These are phyloP conservation scores for Lactarius quietus DNA, from an alignment of 768 basidiomycete species.

Conservation along the genomic window DNA sequence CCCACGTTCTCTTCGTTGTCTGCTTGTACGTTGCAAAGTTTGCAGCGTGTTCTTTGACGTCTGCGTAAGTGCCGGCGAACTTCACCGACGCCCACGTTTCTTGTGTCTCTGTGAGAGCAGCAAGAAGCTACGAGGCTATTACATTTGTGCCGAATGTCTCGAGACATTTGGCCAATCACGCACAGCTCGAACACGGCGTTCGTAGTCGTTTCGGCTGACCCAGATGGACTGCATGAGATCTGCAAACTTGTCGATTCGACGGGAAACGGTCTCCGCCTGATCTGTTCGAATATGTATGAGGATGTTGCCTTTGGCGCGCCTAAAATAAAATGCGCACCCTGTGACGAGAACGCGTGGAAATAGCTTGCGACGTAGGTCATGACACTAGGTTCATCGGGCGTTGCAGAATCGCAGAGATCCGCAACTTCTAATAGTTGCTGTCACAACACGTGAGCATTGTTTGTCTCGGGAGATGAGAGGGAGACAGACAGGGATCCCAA, in stretches of 20 bases:
- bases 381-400: constrained; percentile 92
- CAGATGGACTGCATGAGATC: constrained; percentile 93
- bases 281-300: constrained; percentile 46
- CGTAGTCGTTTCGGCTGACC: constrained; percentile 87
- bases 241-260: constrained; percentile 93
- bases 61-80: constrained; percentile 72
- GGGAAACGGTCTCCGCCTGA: constrained; percentile 90
- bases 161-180: constrained; percentile 25
- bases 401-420: constrained; percentile 83
- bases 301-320: background rate
- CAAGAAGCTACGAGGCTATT: constrained; percentile 49
- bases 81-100: constrained; percentile 61
- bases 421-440: constrained; percentile 96
- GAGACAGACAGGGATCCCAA: constrained; percentile 75
- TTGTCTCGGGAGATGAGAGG: background rate
- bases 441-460: constrained; percentile 12
- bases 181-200: constrained; percentile 74
- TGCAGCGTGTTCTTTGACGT: constrained; percentile 73
- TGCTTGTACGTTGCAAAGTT: constrained; percentile 80
- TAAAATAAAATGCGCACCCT: constrained; percentile 55
- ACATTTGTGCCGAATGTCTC: background rate
- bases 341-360: constrained; percentile 97
- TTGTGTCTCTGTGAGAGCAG: constrained; percentile 63
- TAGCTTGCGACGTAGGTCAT: constrained; percentile 98
- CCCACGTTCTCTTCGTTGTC: constrained; percentile 82